phyloP scores from a whole-genome alignment of 192 early-diverging fungal genomes.

The Backusella psychrophila region DNA sequence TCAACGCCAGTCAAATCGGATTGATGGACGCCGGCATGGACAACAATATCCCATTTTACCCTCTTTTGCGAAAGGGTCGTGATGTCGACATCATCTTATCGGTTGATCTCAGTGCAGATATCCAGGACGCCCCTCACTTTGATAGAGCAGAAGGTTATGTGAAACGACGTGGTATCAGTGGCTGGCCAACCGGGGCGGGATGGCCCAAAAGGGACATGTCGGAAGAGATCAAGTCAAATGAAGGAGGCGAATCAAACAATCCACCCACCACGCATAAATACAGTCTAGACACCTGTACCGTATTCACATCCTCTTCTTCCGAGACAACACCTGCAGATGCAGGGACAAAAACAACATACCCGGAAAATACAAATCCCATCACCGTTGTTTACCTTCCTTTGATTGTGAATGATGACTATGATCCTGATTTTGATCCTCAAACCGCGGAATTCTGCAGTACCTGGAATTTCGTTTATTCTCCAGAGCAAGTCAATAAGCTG shows the following conservation, averaged over 20 bases:
- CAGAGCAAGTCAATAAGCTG: conserved; percentile 59
- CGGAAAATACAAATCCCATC: conserved; percentile 29
- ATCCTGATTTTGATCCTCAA: conserved; percentile 58
- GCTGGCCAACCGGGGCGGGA: conserved; percentile 45
- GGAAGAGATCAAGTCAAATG: background rate
- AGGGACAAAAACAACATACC: conserved; percentile 5
- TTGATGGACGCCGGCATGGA: conserved; percentile 77
- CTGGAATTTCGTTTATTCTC: conserved; percentile 63
- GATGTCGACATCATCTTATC: conserved; percentile 68
- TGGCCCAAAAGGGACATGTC: conserved; percentile 22
- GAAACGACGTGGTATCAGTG: conserved; percentile 48
- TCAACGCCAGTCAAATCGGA: conserved; percentile 39
- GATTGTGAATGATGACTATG: conserved; percentile 50
- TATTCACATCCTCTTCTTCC: conserved; percentile 43
- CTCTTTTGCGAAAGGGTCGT: conserved; percentile 62
- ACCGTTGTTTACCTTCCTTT: conserved; percentile 64
- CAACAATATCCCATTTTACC: conserved; percentile 78
- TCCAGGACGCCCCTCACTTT: conserved; percentile 64
- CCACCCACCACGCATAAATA: conserved; percentile 13
- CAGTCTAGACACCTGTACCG: conserved; percentile 40
- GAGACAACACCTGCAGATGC: conserved; percentile 16
- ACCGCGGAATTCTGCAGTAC: conserved; percentile 61
- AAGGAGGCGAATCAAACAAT: conserved; percentile 10
- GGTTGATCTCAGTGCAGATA: conserved; percentile 71
- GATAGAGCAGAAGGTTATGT: conserved; percentile 63